Conservation (phyloP, 1,284 basidiomycete species). For the Ganoderma lucidum region DNA sequence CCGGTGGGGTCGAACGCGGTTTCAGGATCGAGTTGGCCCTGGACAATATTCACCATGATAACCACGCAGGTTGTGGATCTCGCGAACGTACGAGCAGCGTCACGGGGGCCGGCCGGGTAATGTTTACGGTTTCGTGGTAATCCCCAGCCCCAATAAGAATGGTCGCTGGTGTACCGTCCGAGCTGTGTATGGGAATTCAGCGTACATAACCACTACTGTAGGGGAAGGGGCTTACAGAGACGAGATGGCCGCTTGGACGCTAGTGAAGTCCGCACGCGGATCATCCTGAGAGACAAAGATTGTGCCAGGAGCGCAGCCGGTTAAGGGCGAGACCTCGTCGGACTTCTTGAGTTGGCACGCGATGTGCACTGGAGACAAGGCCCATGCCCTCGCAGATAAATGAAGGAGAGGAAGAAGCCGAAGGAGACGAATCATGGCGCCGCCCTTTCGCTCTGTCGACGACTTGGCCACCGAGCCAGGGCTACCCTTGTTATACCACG, state of each 20-base stretch:
- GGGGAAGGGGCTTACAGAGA: constrained; percentile 52
- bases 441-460: background rate
- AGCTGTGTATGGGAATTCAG: constrained; percentile 40
- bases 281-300: constrained; percentile 64
- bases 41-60: background rate
- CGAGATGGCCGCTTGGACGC: constrained; percentile 59
- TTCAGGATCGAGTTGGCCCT: constrained; percentile 60
- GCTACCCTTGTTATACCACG: constrained; percentile 9
- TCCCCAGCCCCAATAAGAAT: constrained; percentile 71
- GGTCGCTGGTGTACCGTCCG: constrained; percentile 46
- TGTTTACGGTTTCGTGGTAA: constrained; percentile 67
- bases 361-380: constrained; percentile 55
- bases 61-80: background rate
- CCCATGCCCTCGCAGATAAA: constrained; percentile 11
- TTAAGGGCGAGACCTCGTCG: constrained; percentile 48
- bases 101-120: constrained; percentile 61
- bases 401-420: background rate
- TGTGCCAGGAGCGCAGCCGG: constrained; percentile 62
- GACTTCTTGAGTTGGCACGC: constrained; percentile 62
- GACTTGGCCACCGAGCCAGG: background rate
- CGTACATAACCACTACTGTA: background rate
- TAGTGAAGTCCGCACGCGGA: constrained; percentile 52
- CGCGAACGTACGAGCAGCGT: constrained; percentile 55
- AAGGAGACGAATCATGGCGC: constrained; percentile 2
- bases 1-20: constrained; percentile 43